Evolutionary conservation across 176 grass and related monocot species (phyloP).

Genomic region (Typha latifolia): DNA sequence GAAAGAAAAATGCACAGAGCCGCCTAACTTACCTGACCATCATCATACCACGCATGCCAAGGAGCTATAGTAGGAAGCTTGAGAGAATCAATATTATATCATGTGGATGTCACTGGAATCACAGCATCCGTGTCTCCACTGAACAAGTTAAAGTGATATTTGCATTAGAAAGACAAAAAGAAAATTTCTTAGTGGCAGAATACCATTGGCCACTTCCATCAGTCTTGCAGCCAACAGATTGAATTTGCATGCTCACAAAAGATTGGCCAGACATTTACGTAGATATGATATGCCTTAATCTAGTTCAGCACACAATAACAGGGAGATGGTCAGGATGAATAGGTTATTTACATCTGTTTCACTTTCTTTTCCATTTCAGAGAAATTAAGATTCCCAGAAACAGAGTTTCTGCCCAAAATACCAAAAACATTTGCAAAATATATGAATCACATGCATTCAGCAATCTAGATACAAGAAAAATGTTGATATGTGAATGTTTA

Average conservation of each 20-base stretch:
- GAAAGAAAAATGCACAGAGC: conserved; percentile 16
- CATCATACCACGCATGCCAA: conserved; percentile 85
- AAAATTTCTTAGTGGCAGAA: neutral
- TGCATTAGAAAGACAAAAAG: neutral
- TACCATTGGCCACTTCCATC: neutral
- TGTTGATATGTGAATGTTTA: neutral
- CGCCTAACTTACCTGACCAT: conserved; percentile 56
- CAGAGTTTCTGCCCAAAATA: neutral
- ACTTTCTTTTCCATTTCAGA: too few species aligned
- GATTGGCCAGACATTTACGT: too few species aligned
- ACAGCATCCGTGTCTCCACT: conserved; percentile 94
- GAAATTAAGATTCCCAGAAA: neutral
- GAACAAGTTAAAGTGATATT: conserved; percentile 20
- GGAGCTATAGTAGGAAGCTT: conserved; percentile 76
- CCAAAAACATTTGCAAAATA: neutral
- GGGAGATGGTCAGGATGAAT: too few species aligned
- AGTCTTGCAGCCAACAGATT: neutral
- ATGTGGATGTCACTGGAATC: conserved; percentile 82
- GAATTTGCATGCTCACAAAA: neutral
- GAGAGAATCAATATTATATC: conserved; percentile 75
- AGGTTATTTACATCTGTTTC: too few species aligned
- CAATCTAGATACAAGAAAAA: neutral
- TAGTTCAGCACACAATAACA: too few species aligned
- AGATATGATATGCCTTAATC: too few species aligned
- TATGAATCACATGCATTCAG: neutral